Base-by-base conservation (phyloP, 257 asterid species). In the Nicotiana obtusifolia region DNA sequence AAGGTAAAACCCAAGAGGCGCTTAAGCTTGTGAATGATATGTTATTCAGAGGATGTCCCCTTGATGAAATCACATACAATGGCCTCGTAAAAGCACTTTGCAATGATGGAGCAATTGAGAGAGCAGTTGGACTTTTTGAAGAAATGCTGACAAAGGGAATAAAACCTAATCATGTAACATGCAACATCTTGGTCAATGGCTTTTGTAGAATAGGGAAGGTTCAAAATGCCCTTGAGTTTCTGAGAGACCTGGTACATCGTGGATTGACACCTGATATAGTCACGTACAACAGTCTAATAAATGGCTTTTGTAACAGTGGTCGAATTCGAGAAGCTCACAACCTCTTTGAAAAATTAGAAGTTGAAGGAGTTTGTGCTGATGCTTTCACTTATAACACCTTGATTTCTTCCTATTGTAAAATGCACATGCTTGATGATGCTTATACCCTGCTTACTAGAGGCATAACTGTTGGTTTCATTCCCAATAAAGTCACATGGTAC, bases 261-360 rank as follows among this genome's bases (percentile, higher is more conserved):
- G 99, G 98, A 69, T 60, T 93, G 76, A 89, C 91, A 80, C 99
- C 99, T 54, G 99, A 95, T 69, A 66, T 93, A 79, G 88, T 91
- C 69, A 87, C 98, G n/a, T 92, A 92, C 80, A 95, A 93, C 85
- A 90, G 81, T 80, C 88, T 95, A 11, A 87, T 95, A 82, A 92
- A 91, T 84, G 98, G 97, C 59, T 86, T 95, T 14, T 95, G 99
- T 90, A 95, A 89, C 92, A 80, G 60, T 76, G 84, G 86, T 28
- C 85, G 90, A 73, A 79, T 88, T 54, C 85, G 82, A 37, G 99
- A 93, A 82, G 99, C 95, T 67, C 79, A 81, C 78, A 87, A 79
- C 84, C 85, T 95, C 31, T 92, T 95, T 81, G 87, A 85, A 2
- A 93, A 88, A 52, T 86, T 95, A 84, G 84, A 86, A 64, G 53